phyloP scores from a whole-genome alignment of 805 yeast genomes.

The Grigorovia jiainica region DNA sequence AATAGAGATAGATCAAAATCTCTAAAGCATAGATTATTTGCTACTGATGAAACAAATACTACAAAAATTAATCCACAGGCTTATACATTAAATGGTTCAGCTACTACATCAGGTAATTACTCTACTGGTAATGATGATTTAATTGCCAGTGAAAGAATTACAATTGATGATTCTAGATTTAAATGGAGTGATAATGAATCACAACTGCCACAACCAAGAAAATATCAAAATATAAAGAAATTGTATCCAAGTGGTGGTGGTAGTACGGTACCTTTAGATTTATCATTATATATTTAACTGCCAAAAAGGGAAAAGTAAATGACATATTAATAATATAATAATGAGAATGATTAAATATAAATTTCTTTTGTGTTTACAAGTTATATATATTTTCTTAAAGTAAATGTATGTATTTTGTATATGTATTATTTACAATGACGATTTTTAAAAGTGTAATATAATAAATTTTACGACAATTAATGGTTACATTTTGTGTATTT shows the following conservation, averaged over 20 bases:
- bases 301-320: too few relatives aligned
- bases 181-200: constrained; percentile 50
- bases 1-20: neutral
- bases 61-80: constrained; percentile 13
- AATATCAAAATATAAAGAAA: constrained; percentile 59
- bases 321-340: neutral
- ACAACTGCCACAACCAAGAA: constrained; percentile 82
- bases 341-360: too few relatives aligned
- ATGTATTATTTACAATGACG: too few relatives aligned
- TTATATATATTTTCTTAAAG: too few relatives aligned
- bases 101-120: neutral
- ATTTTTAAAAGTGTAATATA: too few relatives aligned
- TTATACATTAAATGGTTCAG: constrained; percentile 8
- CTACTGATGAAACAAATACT: constrained; percentile 20
- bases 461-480: too few relatives aligned
- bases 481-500: too few relatives aligned
- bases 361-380: neutral
- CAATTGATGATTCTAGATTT: constrained; percentile 63
- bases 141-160: constrained; percentile 21
- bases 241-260: constrained; percentile 95
- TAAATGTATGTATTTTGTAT: too few relatives aligned
- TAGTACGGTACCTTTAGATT: constrained; percentile 75
- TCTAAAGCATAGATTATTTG: constrained; percentile 24
- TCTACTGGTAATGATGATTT: constrained; percentile 14
- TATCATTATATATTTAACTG: constrained; percentile 23